A percentile compares a stretch with the other conserved stretches of the same genome.
Conservation (phyloP, 2,329 filamentous ascomycete genomes). For the Talaromyces sp. region DNA sequence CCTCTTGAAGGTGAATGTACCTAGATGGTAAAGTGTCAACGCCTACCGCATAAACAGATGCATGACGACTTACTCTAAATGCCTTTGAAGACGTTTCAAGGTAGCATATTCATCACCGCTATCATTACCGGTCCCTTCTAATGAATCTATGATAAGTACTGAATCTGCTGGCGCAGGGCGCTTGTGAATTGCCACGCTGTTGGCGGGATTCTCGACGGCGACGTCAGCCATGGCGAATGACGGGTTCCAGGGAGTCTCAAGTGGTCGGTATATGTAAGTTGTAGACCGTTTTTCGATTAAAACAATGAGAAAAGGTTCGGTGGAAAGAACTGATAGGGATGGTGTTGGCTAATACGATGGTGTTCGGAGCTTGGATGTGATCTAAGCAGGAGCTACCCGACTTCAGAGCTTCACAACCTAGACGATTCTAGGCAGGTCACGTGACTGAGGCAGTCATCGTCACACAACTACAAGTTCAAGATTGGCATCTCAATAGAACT, state of each 20-base stretch:
- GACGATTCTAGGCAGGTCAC: not conserved
- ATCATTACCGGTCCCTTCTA: slow-evolving; percentile 77
- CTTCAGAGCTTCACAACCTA: not conserved
- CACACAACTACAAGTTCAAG: not conserved
- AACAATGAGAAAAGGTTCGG: not conserved
- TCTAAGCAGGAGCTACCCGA: slow-evolving; percentile 3
- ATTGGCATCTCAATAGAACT: not conserved
- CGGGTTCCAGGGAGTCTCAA: not conserved
- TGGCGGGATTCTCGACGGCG: slow-evolving; percentile 73
- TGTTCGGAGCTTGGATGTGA: not conserved
- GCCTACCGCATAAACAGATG: not conserved
- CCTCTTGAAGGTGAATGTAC: slow-evolving; percentile 95
- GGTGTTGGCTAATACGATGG: not conserved
- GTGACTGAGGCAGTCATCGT: not conserved
- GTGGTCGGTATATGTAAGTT: not conserved
- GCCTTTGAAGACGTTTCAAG: slow-evolving; percentile 92
- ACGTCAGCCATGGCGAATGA: slow-evolving; percentile 70
- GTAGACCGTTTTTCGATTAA: not conserved
- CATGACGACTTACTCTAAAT: slow-evolving; percentile 68
- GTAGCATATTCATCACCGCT: slow-evolving; percentile 89
- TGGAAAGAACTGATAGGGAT: not conserved
- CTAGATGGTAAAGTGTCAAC: slow-evolving; percentile 38
- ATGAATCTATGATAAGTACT: slow-evolving; percentile 83
- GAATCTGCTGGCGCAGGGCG: slow-evolving; percentile 69
- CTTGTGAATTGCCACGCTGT: slow-evolving; percentile 70